These are phyloP conservation scores for Huiozyma naganishii DNA, from an alignment of 805 yeast species.

Conservation along the genomic window DNA sequence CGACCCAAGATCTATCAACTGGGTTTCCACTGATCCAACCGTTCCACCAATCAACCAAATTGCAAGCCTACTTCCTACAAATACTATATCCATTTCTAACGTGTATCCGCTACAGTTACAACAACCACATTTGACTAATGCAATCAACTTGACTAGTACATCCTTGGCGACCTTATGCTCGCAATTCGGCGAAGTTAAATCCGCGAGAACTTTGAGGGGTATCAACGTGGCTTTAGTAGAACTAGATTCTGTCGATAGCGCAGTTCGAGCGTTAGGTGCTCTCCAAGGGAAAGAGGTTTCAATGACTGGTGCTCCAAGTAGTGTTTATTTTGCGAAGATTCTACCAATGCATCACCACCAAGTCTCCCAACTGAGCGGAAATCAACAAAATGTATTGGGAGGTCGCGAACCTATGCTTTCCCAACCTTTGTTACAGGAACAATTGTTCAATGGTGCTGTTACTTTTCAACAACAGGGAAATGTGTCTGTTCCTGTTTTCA, in stretches of 20 bases:
- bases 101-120: slow-evolving; percentile 33
- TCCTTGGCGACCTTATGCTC: slow-evolving; percentile 51
- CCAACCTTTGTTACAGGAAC: slow-evolving; percentile 26
- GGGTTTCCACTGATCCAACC: slow-evolving; percentile 63
- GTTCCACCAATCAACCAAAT: slow-evolving; percentile 69
- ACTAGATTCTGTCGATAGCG: slow-evolving; percentile 59
- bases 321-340: slow-evolving; percentile 78
- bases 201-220: slow-evolving; percentile 49
- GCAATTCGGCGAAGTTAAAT: slow-evolving; percentile 49
- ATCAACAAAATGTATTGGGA: slow-evolving; percentile 2
- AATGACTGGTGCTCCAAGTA: slow-evolving; percentile 63
- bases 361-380: slow-evolving; percentile 4
- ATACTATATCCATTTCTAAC: slow-evolving; percentile 68
- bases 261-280: slow-evolving; percentile 67
- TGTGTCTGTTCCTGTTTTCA: slow-evolving; percentile 23
- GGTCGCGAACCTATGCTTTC: not conserved
- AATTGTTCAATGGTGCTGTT: slow-evolving; percentile 24
- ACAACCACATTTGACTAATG: slow-evolving; percentile 44
- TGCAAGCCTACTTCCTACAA: slow-evolving; percentile 60
- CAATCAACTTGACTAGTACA: slow-evolving; percentile 32
- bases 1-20: slow-evolving; percentile 45
- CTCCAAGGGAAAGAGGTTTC: slow-evolving; percentile 72
- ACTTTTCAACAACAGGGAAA: slow-evolving; percentile 26
- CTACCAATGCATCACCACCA: slow-evolving; percentile 28
- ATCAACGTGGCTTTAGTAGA: slow-evolving; percentile 53